Evolutionary conservation across 768 basidiomycete species (phyloP), one percentile per base, ranked within the genome.

Genomic region (Gloeostereum incarnatum): DNA sequence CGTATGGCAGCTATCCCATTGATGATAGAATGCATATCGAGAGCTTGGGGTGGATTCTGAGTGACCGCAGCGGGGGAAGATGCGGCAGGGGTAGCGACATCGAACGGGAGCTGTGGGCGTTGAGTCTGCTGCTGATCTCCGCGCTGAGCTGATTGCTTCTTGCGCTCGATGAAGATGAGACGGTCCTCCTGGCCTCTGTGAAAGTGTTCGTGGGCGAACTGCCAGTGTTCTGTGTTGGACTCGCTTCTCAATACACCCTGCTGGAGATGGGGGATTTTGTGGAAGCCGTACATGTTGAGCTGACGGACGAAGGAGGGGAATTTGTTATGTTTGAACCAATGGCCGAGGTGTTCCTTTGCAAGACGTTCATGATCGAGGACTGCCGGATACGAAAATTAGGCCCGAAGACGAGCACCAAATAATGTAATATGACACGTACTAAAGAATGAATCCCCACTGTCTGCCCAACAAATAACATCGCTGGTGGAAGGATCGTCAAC

Each of bases 301-400:
- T 96, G 90, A 10, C 90, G 73, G 13, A 93, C 90, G 49, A 96
- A 96, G 23, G 83, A 86, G 41, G 77, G 75, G 60, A 96, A 98
- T 57, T 94, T 96, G 44, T 84, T 80, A 62, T 98, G 96, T 57
- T 99, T 99, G 78, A 97, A 99, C 80, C 85, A 98, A 30, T 80
- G 75, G 3, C 89, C 89, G 5, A 98, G 75, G 22, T 96, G 76
- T 58, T 94, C 85, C 26, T 78, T 76, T 2, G 89, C 85, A 55
- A 98, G 88, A 20, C 80, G 79, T 56, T 94, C 90, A 49, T 88
- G 85, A 58, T 94, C 88, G 25, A 89, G 77, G 20, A 98, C 93
- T 96, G 51, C 4, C 24, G 6, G 10, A 17, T 14, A 16, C 36
- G 6, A 20, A 2, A 16, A 11, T n/a, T n/a, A n/a, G n/a, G n/a